phyloP scores from a whole-genome alignment of 768 basidiomycete genomes.

The Russula sp. region DNA sequence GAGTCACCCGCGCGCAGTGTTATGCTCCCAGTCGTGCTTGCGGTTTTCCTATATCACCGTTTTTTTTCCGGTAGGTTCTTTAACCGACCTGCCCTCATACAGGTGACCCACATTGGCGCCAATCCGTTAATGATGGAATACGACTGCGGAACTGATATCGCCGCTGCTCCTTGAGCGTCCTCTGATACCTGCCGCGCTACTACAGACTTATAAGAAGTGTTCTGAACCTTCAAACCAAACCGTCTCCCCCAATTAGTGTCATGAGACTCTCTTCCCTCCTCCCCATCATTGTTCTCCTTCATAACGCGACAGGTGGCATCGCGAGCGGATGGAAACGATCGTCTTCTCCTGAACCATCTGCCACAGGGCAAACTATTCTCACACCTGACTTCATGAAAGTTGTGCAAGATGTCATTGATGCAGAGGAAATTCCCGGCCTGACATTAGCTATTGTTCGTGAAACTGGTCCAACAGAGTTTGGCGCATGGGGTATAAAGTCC shows the following conservation, averaged over 20 bases:
- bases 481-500: conserved; percentile 16
- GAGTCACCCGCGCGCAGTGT: too few species aligned
- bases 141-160: not conserved
- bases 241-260: not conserved
- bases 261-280: not conserved
- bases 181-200: not conserved
- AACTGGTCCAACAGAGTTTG: conserved; percentile 1
- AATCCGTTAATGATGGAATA: not conserved
- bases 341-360: not conserved
- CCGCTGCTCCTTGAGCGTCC: too few species aligned
- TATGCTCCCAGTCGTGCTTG: not conserved
- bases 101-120: not conserved
- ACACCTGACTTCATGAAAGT: conserved; percentile 3
- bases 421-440: conserved; percentile 5
- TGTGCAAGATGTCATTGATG: not conserved
- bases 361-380: not conserved
- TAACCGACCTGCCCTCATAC: not conserved
- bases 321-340: not conserved
- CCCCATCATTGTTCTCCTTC: not conserved
- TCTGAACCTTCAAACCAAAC: not conserved
- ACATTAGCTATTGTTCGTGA: conserved; percentile 10
- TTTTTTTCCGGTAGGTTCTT: not conserved
- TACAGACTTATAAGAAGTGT: not conserved
- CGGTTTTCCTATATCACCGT: not conserved
- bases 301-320: not conserved